phyloP scores from a whole-genome alignment of 257 asterid species.

The Fraxinus quadrangulata region DNA sequence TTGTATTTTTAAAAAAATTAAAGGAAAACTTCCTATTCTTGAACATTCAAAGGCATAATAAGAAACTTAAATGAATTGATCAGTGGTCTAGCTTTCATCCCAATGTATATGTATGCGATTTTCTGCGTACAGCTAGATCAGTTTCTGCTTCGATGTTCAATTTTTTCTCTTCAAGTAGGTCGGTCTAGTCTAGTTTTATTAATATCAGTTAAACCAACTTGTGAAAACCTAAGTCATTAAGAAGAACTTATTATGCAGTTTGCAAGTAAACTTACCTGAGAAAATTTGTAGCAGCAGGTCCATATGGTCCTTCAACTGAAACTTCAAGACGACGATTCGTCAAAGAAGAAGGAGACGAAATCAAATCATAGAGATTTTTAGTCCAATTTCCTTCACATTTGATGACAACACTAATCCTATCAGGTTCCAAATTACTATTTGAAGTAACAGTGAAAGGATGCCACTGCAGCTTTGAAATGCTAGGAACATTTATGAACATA shows the following conservation, averaged over 20 bases:
- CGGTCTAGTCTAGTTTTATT: neutral
- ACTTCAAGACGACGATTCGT: constrained; percentile 54
- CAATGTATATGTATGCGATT: no score
- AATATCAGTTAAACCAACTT: neutral
- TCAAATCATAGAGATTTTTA: constrained; percentile 57
- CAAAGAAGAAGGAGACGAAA: constrained; percentile 59
- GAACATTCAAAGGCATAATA: no score
- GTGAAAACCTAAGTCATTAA: neutral
- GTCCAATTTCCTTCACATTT: constrained; percentile 92
- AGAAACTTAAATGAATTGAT: no score
- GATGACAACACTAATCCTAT: constrained; percentile 69
- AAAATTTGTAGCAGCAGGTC: constrained; percentile 72
- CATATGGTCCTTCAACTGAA: constrained; percentile 93
- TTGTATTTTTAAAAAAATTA: no score
- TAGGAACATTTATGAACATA: constrained; percentile 72
- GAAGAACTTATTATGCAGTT: neutral
- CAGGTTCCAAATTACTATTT: constrained; percentile 64
- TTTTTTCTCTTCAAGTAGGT: neutral
- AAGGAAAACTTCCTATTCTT: no score
- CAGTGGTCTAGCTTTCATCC: no score
- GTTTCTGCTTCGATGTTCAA: neutral
- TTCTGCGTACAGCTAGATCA: neutral
- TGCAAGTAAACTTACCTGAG: constrained; percentile 48
- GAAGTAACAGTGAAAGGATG: constrained; percentile 93
- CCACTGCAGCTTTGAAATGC: constrained; percentile 91